Percentiles rank a stretch among this genome's conserved stretches.
phyloP scores from a whole-genome alignment of 306 rosid species.

The Lithocarpus polystachyus region DNA sequence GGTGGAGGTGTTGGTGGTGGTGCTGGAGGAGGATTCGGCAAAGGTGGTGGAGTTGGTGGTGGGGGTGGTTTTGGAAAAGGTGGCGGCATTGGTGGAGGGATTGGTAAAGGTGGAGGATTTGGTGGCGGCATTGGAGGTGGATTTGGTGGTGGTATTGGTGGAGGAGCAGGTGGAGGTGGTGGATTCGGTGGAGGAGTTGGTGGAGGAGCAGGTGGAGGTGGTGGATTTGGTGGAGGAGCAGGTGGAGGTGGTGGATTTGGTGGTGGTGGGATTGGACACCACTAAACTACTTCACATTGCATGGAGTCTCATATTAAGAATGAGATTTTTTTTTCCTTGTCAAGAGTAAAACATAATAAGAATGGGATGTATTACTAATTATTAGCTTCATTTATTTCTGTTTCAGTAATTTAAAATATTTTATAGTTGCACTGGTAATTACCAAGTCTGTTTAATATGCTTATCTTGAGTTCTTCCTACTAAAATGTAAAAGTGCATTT shows the following conservation, averaged over 20 bases:
- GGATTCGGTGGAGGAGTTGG: constrained; percentile 23
- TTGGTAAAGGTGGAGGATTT: background rate
- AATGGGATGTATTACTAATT: too few species aligned
- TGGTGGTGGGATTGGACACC: constrained; percentile 50
- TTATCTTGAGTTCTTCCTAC: too few species aligned
- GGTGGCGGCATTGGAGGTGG: constrained; percentile 4
- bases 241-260: constrained; percentile 39
- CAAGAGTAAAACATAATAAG: too few species aligned
- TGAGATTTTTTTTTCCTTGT: background rate
- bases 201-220: background rate
- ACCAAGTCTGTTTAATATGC: too few species aligned
- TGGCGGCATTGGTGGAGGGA: constrained; percentile 22
- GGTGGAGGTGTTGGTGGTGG: constrained; percentile 40
- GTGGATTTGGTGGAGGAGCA: background rate
- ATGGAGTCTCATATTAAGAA: background rate
- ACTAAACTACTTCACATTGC: constrained; percentile 28
- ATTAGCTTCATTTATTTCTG: too few species aligned
- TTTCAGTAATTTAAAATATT: too few species aligned
- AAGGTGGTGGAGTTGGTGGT: constrained; percentile 1
- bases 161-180: constrained; percentile 29
- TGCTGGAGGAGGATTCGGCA: background rate
- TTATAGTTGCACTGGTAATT: too few species aligned
- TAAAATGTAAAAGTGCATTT: too few species aligned
- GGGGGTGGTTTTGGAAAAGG: constrained; percentile 6
- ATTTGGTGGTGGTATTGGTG: constrained; percentile 12